Percentiles rank a stretch among this genome's conserved stretches.
phyloP scores from a whole-genome alignment of 495 filamentous ascomycete genomes.

The Lepraria neglecta region DNA sequence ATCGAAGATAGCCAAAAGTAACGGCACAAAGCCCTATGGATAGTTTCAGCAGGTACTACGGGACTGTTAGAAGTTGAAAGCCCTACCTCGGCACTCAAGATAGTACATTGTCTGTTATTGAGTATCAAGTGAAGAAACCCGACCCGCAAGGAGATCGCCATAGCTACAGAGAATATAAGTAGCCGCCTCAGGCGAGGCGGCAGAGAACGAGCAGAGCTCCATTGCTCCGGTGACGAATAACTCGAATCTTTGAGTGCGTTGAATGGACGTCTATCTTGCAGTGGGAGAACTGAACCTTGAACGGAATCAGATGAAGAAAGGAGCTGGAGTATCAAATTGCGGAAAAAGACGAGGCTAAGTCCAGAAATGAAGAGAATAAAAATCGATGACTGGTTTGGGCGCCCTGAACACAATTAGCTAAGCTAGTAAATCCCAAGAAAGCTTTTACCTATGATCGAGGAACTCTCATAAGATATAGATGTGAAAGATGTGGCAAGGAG shows the following conservation, averaged over 20 bases:
- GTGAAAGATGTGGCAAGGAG: conserved; percentile 10
- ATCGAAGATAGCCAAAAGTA: conserved; percentile 42
- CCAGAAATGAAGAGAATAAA: conserved; percentile 38
- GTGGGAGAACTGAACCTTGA: neutral
- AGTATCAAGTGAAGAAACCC: conserved; percentile 37
- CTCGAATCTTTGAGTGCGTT: conserved; percentile 6
- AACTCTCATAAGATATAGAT: conserved; percentile 18
- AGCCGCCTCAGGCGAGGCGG: neutral
- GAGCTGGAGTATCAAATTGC: conserved; percentile 2
- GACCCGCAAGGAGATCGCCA: conserved; percentile 37
- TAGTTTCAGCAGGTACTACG: neutral
- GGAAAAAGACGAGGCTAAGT: conserved; percentile 31
- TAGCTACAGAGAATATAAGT: conserved; percentile 14
- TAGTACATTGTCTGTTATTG: conserved; percentile 39
- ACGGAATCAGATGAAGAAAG: neutral
- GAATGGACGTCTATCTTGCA: neutral
- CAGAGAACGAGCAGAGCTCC: neutral
- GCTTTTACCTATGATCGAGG: conserved; percentile 21
- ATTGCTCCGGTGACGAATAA: neutral
- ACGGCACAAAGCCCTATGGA: conserved; percentile 30
- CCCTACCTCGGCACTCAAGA: conserved; percentile 39
- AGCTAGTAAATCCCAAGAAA: neutral
- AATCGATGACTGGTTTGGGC: conserved; percentile 38
- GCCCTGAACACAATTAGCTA: conserved; percentile 32
- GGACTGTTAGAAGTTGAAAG: neutral